These are phyloP conservation scores for Aspergillus indologenus DNA, from an alignment of 495 filamentous ascomycete species.

Conservation along the genomic window DNA sequence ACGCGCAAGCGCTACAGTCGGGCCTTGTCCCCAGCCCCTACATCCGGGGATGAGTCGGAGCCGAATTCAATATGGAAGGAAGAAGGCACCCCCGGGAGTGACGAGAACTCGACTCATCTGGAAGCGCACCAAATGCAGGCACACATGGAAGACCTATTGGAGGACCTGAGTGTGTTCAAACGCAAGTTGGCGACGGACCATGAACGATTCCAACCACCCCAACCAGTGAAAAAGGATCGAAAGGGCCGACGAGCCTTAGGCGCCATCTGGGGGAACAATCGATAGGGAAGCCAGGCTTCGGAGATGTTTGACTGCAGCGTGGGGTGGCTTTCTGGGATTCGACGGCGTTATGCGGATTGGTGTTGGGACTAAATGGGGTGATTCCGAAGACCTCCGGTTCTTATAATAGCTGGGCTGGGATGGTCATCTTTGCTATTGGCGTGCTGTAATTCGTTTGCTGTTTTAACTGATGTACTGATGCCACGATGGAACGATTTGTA, in stretches of 20 bases:
- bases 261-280: conserved; percentile 32
- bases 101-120: conserved; percentile 22
- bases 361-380: conserved; percentile 19
- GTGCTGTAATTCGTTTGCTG: background rate
- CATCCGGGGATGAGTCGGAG: conserved; percentile 30
- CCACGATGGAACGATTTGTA: conserved; percentile 14
- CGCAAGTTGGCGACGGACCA: conserved; percentile 79
- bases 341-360: conserved; percentile 21
- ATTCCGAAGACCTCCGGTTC: conserved; percentile 18
- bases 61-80: conserved; percentile 43
- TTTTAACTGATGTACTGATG: conserved; percentile 22
- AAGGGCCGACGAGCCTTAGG: conserved; percentile 39
- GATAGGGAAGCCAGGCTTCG: conserved; percentile 17
- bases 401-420: background rate
- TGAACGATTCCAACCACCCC: conserved; percentile 47
- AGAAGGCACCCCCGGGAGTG: conserved; percentile 24
- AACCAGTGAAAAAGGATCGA: conserved; percentile 17
- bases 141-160: conserved; percentile 66
- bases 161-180: conserved; percentile 77
- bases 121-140: conserved; percentile 61
- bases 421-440: background rate
- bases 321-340: conserved; percentile 16
- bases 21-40: conserved; percentile 25
- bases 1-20: conserved; percentile 40
- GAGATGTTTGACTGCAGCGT: background rate